Base-by-base conservation (phyloP, 1,139 yeast genomes). In the Suhomyces atakaporum region DNA sequence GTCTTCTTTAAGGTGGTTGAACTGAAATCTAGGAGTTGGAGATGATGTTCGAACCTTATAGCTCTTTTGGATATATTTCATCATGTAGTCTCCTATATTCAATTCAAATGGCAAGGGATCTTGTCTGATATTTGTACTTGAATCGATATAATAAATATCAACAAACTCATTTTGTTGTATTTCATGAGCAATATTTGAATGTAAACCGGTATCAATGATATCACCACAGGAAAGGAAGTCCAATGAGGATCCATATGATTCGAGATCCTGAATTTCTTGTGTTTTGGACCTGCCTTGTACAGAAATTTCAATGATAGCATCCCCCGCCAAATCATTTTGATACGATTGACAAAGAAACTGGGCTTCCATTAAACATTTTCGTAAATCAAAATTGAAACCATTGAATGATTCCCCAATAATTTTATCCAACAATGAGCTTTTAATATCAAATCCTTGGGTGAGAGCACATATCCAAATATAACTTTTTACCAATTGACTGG, bases 281-380 rank as follows among this genome's bases (percentile, higher is more conserved):
- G 25, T 36, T 2, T 12, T 11, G 12, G 21, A 5, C 5, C 7
- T 14, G 15, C 10, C 13, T 12, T 30, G 16, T n/a, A 28, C 22
- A 3, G 26, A 11, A 10, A 36, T 29, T 9, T 29, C 31, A 11
- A 33, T 24, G 13, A 36, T 23, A 15, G 21, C 12, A 11, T 27
- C 16, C 7, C 15, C 19, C 4, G 15, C 15, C 6, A 7, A 7
- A 7, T 12, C 18, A 4, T 22, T 27, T 5, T n/a, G 12, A 9
- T 27, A 27, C 10, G 27, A 15, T 18, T 70, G 75, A 46, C 85
- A 81, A 45, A 79, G 46, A 43, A 75, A 69, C 53, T 87, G 94
- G 26, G 84, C 63, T 5, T 66, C 63, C 53, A 73, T 66, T 8
- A 87, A 55, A 16, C 77, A 66, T 39, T 66, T 67, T 32, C 95